Evolutionary conservation across 352 stramenopile species (phyloP).

Genomic region (Pythium myriotylum): DNA sequence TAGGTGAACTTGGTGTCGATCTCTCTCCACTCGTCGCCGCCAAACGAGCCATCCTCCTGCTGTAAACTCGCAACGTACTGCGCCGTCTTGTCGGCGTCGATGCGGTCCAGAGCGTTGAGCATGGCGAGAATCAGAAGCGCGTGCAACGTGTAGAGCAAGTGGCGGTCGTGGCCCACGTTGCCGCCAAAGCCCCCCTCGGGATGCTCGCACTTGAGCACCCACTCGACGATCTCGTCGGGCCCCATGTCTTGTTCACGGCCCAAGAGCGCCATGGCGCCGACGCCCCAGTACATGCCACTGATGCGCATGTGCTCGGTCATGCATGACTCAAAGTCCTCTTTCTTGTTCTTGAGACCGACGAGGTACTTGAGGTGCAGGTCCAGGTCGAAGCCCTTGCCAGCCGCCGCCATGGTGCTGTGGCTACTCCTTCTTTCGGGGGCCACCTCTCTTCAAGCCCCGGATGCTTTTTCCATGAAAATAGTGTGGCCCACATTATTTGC

Average conservation of each 20-base stretch:
- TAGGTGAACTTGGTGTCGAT: conserved; percentile 99
- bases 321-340: conserved; percentile 90
- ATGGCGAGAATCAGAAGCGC: conserved; percentile 98
- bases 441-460: background rate
- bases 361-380: conserved; percentile 83
- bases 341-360: conserved; percentile 79
- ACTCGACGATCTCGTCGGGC: conserved; percentile 90
- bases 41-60: conserved; percentile 97
- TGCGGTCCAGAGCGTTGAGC: conserved; percentile 79
- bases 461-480: background rate
- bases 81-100: conserved; percentile 82
- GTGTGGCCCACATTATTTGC: background rate
- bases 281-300: conserved; percentile 98
- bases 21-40: conserved; percentile 96
- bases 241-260: conserved; percentile 85
- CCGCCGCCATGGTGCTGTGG: conserved; percentile 8
- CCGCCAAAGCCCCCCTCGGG: conserved; percentile 94
- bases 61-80: conserved; percentile 91
- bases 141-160: conserved; percentile 98
- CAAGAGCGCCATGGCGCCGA: conserved; percentile 95
- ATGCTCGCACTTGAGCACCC: conserved; percentile 95
- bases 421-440: background rate
- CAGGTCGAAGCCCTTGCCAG: conserved; percentile 52
- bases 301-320: conserved; percentile 98
- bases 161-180: conserved; percentile 96